phyloP scores from a whole-genome alignment of 257 asterid genomes.

The Solanum pennellii region DNA sequence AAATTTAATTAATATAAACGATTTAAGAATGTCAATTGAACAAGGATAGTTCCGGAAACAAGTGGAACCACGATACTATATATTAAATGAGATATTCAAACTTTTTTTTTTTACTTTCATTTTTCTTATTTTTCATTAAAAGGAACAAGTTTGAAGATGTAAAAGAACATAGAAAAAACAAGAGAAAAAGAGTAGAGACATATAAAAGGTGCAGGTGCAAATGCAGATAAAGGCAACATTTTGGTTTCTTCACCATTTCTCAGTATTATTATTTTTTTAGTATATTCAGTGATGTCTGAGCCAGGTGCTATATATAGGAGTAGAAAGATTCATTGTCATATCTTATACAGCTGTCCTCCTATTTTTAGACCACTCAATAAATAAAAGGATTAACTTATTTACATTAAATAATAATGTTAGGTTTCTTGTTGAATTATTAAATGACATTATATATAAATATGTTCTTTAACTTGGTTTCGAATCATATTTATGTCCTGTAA shows the following conservation, averaged over 20 bases:
- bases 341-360: not conserved
- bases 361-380: not conserved
- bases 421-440: too few relatives aligned
- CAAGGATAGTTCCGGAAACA: not conserved
- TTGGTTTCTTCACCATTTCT: not conserved
- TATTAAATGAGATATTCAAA: not conserved
- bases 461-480: accelerated
- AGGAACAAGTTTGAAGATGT: too few relatives aligned
- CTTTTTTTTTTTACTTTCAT: not conserved
- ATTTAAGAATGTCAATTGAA: not conserved
- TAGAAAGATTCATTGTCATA: not conserved
- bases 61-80: not conserved
- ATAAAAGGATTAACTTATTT: not conserved
- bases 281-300: not conserved
- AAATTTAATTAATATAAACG: not conserved
- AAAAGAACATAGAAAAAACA: not conserved
- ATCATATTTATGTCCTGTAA: too few relatives aligned
- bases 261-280: not conserved
- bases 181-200: not conserved
- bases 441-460: too few relatives aligned
- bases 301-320: not conserved
- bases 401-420: not conserved
- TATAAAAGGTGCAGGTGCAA: constrained; percentile 44
- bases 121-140: not conserved
- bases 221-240: constrained; percentile 36